Evolutionary conservation across 768 basidiomycete genomes (phyloP).

Genomic region (Phaeotremella fagi): DNA sequence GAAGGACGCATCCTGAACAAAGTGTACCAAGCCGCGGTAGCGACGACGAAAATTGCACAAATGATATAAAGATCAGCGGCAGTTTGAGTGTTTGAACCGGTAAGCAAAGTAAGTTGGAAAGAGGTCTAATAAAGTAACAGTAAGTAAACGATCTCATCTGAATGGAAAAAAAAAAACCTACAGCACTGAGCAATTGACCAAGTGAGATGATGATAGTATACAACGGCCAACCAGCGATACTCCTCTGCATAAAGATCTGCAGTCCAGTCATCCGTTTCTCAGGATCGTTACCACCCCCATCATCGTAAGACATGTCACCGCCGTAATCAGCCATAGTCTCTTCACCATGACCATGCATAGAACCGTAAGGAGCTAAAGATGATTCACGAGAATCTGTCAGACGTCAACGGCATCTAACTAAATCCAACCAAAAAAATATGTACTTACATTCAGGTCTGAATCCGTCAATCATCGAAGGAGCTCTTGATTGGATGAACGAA

Average conservation of each 20-base stretch:
- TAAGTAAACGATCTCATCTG: not conserved
- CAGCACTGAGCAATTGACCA: constrained; percentile 59
- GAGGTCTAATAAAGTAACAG: constrained; percentile 51
- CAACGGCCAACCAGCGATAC: constrained; percentile 79
- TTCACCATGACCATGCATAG: constrained; percentile 37
- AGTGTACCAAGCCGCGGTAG: constrained; percentile 82
- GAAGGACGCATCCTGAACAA: constrained; percentile 85
- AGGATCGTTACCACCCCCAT: constrained; percentile 44
- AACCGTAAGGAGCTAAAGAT: constrained; percentile 41
- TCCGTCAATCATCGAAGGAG: constrained; percentile 45
- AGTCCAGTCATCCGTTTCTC: constrained; percentile 73
- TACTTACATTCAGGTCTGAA: constrained; percentile 69
- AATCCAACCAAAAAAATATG: too few relatives aligned
- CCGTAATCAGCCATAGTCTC: constrained; percentile 25
- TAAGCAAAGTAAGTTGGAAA: constrained; percentile 87
- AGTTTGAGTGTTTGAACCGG: constrained; percentile 77
- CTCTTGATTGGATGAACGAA: constrained; percentile 43
- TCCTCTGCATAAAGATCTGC: constrained; percentile 76
- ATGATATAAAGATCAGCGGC: constrained; percentile 81
- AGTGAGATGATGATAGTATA: constrained; percentile 83
- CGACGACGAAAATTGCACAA: constrained; percentile 78
- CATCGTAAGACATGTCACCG: constrained; percentile 53
- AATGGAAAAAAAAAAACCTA: constrained; percentile 12
- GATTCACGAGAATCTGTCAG: constrained; percentile 25
- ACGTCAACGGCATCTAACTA: constrained; percentile 6